These are phyloP conservation scores for Neoarthrinium moseri DNA, from an alignment of 2,329 filamentous ascomycete species.

Conservation along the genomic window DNA sequence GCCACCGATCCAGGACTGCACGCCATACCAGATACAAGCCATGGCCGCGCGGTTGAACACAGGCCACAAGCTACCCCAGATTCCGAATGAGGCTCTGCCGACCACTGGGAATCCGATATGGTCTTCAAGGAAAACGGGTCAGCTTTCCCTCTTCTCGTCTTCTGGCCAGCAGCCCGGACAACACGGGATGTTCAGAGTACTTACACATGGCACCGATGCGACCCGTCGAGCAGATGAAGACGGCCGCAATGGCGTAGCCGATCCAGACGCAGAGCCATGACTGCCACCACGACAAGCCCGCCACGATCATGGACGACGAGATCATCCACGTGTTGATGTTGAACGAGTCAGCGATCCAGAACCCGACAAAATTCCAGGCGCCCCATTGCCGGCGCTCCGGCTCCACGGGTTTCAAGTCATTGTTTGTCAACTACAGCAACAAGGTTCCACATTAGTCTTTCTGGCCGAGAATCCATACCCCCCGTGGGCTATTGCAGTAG, in stretches of 20 bases:
- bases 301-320: slow-evolving; percentile 75
- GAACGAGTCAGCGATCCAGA: slow-evolving; percentile 83
- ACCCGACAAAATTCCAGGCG: slow-evolving; percentile 83
- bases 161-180: no score
- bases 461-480: no score
- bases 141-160: no score
- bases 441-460: no score
- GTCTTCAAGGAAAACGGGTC: no score
- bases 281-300: slow-evolving; percentile 87
- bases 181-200: no score
- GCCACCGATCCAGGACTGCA: slow-evolving; percentile 82
- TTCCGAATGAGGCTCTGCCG: slow-evolving; percentile 75
- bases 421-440: slow-evolving; percentile 69
- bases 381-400: slow-evolving; percentile 79
- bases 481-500: no score
- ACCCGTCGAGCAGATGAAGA: slow-evolving; percentile 75
- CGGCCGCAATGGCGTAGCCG: slow-evolving; percentile 75
- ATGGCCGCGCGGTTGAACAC: slow-evolving; percentile 87
- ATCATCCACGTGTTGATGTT: slow-evolving; percentile 97
- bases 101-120: slow-evolving; percentile 89
- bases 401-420: slow-evolving; percentile 81
- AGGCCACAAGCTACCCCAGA: slow-evolving; percentile 88
- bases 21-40: slow-evolving; percentile 85
- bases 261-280: slow-evolving; percentile 86
- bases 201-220: slow-evolving; percentile 82